Base-by-base conservation (phyloP, 2,329 filamentous ascomycete species). In the Acephala macrosclerotiorum region DNA sequence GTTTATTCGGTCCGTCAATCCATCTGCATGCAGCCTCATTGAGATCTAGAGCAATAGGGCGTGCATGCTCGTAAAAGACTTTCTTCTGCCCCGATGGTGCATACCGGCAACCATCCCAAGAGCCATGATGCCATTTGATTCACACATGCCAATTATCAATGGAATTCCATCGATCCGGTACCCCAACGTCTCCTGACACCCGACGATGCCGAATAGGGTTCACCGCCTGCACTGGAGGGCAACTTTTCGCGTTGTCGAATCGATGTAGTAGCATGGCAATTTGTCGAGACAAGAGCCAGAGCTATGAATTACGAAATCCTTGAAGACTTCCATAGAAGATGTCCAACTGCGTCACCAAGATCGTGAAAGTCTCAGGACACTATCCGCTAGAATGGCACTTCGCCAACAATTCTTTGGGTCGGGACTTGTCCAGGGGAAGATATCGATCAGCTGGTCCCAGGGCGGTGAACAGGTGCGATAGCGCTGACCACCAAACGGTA, bases 341-440 rank as follows among this genome's bases (percentile, higher is more conserved):
- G 20, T 53, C 49, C 22, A 33, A 2, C 25, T 53, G 49, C 49
- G 49, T 53, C 49, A 53, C 25, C 16, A 53, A 18, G 9, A 4
- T n/a, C 49, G 18, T 5, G 49, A 9, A 33, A 53, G 49, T 5
- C 18, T 18, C 11, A 53, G 18, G 12, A 38, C 57, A 20, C 29
- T 14, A n/a, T 53, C 25, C 49, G 25, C n/a, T 11, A 11, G 7
- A 20, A 35, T 18, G 11, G 18, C 56, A 29, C 38, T 14, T 58
- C 56, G 22, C 29, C n/a, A 45, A 45, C 26, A 22, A 38, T n/a
- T 40, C 58, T 29, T 61, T 45, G 58, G 58, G 58, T 61, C 45
- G 5, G 29, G n/a, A 2, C 55, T 38, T 57, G 33, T 14, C 18
- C 57, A 59, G 57, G 40, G 36, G 57, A 45, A 59, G 25, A 33